Base-by-base conservation (phyloP, 345 rosid genomes). In the Capsella bursapastoris region DNA sequence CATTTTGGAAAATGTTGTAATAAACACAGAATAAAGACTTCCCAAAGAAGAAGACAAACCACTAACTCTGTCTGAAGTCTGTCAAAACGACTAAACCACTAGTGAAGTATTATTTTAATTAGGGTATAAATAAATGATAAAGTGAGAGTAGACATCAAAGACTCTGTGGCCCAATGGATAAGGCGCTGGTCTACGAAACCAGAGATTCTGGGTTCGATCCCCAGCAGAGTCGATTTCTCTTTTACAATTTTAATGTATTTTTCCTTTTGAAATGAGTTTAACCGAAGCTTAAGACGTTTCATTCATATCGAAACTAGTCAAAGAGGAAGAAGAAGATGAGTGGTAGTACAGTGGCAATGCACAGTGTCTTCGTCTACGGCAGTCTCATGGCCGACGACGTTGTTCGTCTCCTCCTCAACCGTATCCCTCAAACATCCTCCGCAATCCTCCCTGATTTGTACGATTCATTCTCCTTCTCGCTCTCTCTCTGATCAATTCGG, bases 151-250 rank as follows among this genome's bases (percentile, higher is more conserved):
- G 1, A 7, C 52, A 48, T 1, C 0, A 48, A 60, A n/a, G 86
- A 87, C 88, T 87, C 86, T 84, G 64, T 83, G 90, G 88, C 86
- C 91, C 87, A 89, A 88, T 87, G 98, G 94, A 93, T 84, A 88
- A 89, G 94, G 94, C 89, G 88, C 97, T 88, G 89, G 96, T 88
- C 92, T 80, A 87, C 93, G 90, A 77, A 88, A 87, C 89, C 89
- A 82, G 90, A 89, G 91, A 84, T 55, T 91, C 90, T 84, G 87
- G 90, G 91, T 89, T 86, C 88, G 90, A 66, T 56, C 41, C 25
- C 71, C 65, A 73, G 71, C 77, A 35, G 71, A 73, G 65, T 56
- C 51, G 51, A 43, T 2, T 22, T 22, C 25, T 22, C 25, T 22
- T 22, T 22, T 22, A 22, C 2, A 22, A 1, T 22, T 22, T 22